Evolutionary conservation across 164 flowering plant genomes (phyloP).

Genomic region (grape (Vitis vinifera)): ASM3070453v1 NC_081819.1:3901001-3901500

Average conservation of each 20-base stretch:
- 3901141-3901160: too few relatives aligned
- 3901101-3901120: too few relatives aligned
- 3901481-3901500: slow-evolving; percentile 48
- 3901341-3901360: slow-evolving; percentile 38
- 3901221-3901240: background rate
- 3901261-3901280: too few relatives aligned
- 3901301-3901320: slow-evolving; percentile 26
- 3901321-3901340: slow-evolving; percentile 38
- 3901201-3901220: too few relatives aligned
- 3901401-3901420: slow-evolving; percentile 33
- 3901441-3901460: slow-evolving; percentile 35
- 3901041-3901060: too few relatives aligned
- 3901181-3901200: too few relatives aligned
- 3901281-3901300: slow-evolving; percentile 29
- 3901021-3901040: too few relatives aligned
- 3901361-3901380: slow-evolving; percentile 36
- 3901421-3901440: slow-evolving; percentile 22
- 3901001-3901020: too few relatives aligned
- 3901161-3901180: too few relatives aligned
- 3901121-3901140: too few relatives aligned
- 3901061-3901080: too few relatives aligned
- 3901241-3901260: background rate
- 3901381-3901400: slow-evolving; percentile 31
- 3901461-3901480: slow-evolving; percentile 47
- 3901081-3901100: too few relatives aligned